Evolutionary conservation across 108 stramenopile species (phyloP), one percentile per base, ranked within the genome.

Genomic region (Parietichytrium sp.): DNA sequence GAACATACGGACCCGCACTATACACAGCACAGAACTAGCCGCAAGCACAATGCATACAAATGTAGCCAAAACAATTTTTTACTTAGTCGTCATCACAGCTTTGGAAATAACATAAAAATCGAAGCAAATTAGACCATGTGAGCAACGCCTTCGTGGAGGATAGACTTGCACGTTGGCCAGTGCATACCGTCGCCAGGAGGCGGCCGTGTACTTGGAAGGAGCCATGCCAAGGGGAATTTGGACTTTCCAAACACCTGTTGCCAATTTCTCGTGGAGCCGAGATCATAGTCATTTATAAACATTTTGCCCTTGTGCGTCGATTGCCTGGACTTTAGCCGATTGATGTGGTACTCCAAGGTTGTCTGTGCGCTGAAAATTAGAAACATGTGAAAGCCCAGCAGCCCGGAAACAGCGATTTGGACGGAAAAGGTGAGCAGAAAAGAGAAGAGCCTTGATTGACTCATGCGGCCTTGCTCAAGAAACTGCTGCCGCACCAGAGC

Each of bases 181-280:
- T 33, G 45, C 20, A 72, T 16, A 6, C 61, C 61, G 61, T 72
- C 42, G 33, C 61, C 61, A 6, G 61, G 61, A 27, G 61, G 61
- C 42, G 10, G 36, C 38, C 61, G 61, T 23, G 42, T 45, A 16
- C 38, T 45, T n/a, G 61, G 61, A 1, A 33, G 33, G n/a, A 42
- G 38, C 61, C 61, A 72, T 16, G 61, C 61, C 8, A 72, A 27
- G 1, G 61, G 61, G 20, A 45, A 72, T 8, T 6, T 0, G 20
- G 38, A 45, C 61, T 72, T 72, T 16, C 61, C 61, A 27, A 72
- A 72, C 13, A 72, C 61, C 20, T 45, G 61, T 42, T 72, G 38
- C 61, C 61, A 72, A n/a, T 72, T 72, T 42, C 42, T 31, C 38
- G 61, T 72, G 38, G 12, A 18, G 42, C 61, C 61, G 15, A 72